Evolutionary conservation across 23 red algal species (phyloP), one percentile per base, ranked within the genome.

Genomic region (Gracilariopsis chorda): DNA sequence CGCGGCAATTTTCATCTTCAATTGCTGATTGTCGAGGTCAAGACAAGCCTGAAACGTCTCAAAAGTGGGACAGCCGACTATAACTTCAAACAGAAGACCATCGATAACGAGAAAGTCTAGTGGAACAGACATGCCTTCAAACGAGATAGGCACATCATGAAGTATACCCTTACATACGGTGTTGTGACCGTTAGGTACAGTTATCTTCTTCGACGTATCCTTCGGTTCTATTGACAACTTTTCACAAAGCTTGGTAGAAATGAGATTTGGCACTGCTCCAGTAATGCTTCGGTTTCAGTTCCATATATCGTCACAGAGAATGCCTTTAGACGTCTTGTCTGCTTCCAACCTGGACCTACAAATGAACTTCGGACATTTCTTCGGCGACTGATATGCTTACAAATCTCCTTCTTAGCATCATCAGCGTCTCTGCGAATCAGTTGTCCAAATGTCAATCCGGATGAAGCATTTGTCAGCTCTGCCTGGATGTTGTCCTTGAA

Each of bases 291-390:
- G 1, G 51, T 49, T 8, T 70, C 20, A 34, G 39, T 85, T 12
- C 80, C 80, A 48, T 70, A 70, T 5, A 48, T 35, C 62, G 42
- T 85, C 7, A 85, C 20, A 13, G 57, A 3, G 4, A 63, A 55
- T 28, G 68, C 80, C 45, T 69, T 85, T 37, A 85, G 27, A 13
- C 80, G 80, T 48, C 56, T 55, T 21, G 37, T n/a, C 21, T 28
- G 1, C 1, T 6, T 3, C 16, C 34, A 27, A 21, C 17, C 32
- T 35, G 6, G 2, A 80, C 56, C n/a, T n/a, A n/a, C 0, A 48
- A 24, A 16, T 58, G 24, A 60, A 2, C 30, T 30, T 16, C 23
- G 8, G 55, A 14, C 0, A 58, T 0, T 21, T 17, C 42, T 3
- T 14, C 48, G 0, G 45, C 42, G 14, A 78, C n/a, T 17, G 2